Conservation (phyloP, 2,329 filamentous ascomycete genomes). For the Cryphonectria japonica region DNA sequence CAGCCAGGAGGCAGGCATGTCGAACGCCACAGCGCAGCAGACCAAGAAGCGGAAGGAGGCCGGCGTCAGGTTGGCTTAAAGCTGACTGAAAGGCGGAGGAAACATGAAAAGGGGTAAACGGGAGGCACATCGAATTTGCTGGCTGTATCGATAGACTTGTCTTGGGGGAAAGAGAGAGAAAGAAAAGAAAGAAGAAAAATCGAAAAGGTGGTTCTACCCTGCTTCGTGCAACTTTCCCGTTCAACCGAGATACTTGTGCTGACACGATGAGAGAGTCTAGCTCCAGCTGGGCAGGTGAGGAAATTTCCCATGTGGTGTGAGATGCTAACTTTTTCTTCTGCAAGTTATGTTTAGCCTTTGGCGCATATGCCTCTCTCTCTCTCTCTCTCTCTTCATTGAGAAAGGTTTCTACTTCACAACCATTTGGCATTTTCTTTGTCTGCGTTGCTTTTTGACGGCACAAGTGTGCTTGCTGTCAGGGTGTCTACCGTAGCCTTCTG, state of each 20-base stretch:
- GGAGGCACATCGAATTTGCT: not conserved
- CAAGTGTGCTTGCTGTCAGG: not conserved
- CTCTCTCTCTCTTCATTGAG: not conserved
- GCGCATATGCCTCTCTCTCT: not conserved
- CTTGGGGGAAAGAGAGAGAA: constrained; percentile 7
- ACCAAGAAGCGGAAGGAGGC: constrained; percentile 68
- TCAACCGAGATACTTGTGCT: constrained; percentile 35
- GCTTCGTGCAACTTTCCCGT: constrained; percentile 31
- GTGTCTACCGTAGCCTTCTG: not conserved
- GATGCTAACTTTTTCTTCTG: constrained; percentile 11
- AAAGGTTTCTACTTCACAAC: not conserved
- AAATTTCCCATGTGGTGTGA: not conserved
- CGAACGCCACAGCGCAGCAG: constrained; percentile 64
- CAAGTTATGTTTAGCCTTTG: no score
- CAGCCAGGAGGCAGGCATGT: constrained; percentile 66
- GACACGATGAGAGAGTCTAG: constrained; percentile 35
- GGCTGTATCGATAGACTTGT: constrained; percentile 31
- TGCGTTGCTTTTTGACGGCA: not conserved
- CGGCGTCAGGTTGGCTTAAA: constrained; percentile 62
- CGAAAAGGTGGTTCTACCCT: constrained; percentile 42
- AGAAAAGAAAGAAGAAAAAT: not conserved
- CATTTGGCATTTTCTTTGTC: not conserved
- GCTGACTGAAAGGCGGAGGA: not conserved
- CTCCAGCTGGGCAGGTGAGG: constrained; percentile 20
- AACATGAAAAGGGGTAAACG: no score